Conservation (phyloP, 495 filamentous ascomycete species). For the Daldinia concentrica region DNA sequence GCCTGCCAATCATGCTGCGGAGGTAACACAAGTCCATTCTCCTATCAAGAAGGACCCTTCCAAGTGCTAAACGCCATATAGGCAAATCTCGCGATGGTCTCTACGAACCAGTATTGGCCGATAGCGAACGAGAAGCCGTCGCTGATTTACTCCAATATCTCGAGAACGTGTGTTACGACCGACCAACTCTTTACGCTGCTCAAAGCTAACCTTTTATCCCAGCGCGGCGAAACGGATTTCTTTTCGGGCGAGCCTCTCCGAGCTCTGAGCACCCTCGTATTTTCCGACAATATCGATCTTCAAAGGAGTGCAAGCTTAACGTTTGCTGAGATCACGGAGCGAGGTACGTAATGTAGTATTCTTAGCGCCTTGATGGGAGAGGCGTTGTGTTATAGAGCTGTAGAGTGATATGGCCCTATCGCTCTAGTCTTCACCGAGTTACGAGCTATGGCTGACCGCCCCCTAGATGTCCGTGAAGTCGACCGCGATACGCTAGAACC, state of each 20-base stretch:
- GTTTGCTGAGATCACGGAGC: constrained; percentile 98
- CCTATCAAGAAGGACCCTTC: constrained; percentile 14
- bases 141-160: constrained; percentile 94
- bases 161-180: constrained; percentile 77
- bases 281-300: constrained; percentile 98
- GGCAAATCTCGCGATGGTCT: constrained; percentile 90
- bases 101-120: constrained; percentile 94
- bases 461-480: constrained; percentile 91
- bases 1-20: constrained; percentile 62
- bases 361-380: neutral
- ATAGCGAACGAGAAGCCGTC: constrained; percentile 96
- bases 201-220: constrained; percentile 33
- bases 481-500: constrained; percentile 94
- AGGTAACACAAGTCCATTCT: constrained; percentile 48
- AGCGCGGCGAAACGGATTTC: constrained; percentile 97
- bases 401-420: constrained; percentile 1
- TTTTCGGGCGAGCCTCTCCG: constrained; percentile 96
- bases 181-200: constrained; percentile 33
- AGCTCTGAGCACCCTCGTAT: constrained; percentile 93
- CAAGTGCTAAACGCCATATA: constrained; percentile 48
- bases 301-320: constrained; percentile 97
- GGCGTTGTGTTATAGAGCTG: neutral
- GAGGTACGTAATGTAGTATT: constrained; percentile 71
- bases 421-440: neutral
- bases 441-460: constrained; percentile 29